Percentiles rank a stretch among this genome's conserved stretches.
These are phyloP conservation scores for Populus simonii DNA, from an alignment of 345 rosid species.

Conservation along the genomic window DNA sequence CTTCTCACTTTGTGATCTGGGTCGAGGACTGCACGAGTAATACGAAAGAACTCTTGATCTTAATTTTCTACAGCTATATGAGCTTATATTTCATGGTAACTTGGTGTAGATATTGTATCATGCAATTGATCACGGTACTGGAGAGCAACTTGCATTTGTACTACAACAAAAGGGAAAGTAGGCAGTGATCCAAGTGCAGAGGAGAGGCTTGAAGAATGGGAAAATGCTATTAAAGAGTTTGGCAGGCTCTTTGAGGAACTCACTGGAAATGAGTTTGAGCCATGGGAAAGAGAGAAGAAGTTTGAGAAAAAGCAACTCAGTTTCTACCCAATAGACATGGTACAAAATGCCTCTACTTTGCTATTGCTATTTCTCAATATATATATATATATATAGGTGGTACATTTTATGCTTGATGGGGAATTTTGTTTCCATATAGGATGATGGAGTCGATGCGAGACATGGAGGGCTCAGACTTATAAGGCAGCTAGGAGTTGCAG, in stretches of 20 bases:
- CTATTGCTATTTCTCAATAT: background rate
- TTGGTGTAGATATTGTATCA: conserved; percentile 52
- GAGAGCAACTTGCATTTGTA: conserved; percentile 56
- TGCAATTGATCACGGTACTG: conserved; percentile 61
- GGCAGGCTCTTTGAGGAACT: conserved; percentile 58
- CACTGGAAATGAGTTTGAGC: conserved; percentile 78
- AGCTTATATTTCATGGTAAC: background rate
- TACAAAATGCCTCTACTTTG: conserved; percentile 4
- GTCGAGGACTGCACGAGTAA: conserved; percentile 62
- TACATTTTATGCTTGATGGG: background rate
- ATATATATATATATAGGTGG: too few relatives aligned
- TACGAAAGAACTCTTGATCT: background rate
- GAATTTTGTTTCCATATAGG: conserved; percentile 30
- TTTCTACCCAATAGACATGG: conserved; percentile 76
- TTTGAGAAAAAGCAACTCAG: conserved; percentile 59
- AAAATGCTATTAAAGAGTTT: conserved; percentile 64
- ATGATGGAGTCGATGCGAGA: conserved; percentile 71
- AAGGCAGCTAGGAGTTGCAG: conserved; percentile 68
- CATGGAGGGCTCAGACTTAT: conserved; percentile 56
- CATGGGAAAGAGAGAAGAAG: conserved; percentile 80
- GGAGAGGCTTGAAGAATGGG: conserved; percentile 77
- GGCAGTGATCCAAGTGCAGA: conserved; percentile 60
- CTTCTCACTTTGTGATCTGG: conserved; percentile 63
- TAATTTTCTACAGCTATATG: background rate
- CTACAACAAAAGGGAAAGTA: conserved; percentile 67